A percentile compares a stretch with the other conserved stretches of the same genome.
Evolutionary conservation across 78 protist genomes (phyloP).

Genomic region (Diacronema lutheri): DNA sequence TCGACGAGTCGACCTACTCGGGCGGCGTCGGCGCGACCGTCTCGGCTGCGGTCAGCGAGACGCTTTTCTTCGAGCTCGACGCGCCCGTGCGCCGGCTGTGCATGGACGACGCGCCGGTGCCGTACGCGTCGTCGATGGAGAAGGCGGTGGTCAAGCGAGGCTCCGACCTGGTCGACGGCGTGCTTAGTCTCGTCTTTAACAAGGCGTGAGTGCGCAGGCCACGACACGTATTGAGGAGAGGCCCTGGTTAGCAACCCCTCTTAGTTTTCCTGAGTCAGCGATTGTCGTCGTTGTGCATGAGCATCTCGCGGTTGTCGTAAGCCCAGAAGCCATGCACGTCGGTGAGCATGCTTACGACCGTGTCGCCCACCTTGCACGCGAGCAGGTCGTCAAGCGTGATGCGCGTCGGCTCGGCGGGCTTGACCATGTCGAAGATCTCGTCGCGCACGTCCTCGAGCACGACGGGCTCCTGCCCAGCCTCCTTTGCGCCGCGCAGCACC

Average conservation of each 20-base stretch:
- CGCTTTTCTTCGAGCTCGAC: conserved; percentile 33
- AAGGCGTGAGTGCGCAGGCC: neutral
- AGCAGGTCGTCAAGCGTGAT: too few species aligned
- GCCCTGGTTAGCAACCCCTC: neutral
- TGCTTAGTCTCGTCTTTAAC: neutral
- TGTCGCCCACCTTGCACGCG: neutral
- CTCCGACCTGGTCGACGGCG: conserved; percentile 17
- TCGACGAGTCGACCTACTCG: conserved; percentile 38
- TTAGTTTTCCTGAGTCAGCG: neutral
- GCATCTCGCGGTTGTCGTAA: conserved; percentile 40
- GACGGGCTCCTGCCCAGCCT: neutral
- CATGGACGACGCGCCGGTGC: conserved; percentile 53
- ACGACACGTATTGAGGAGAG: neutral
- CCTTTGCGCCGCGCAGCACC: neutral
- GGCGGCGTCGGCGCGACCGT: conserved; percentile 45
- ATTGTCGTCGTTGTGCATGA: neutral
- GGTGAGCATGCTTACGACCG: conserved; percentile 32
- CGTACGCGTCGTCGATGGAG: conserved; percentile 42
- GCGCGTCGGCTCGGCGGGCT: neutral
- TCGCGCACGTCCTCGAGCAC: neutral
- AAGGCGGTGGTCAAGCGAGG: conserved; percentile 34
- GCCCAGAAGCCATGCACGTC: conserved; percentile 25
- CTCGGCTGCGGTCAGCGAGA: conserved; percentile 26
- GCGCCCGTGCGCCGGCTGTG: conserved; percentile 33
- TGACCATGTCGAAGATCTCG: conserved; percentile 56